Evolutionary conservation across 1,284 basidiomycete genomes (phyloP), one percentile per base, ranked within the genome.

Genomic region (Mycosarcoma maydis): DNA sequence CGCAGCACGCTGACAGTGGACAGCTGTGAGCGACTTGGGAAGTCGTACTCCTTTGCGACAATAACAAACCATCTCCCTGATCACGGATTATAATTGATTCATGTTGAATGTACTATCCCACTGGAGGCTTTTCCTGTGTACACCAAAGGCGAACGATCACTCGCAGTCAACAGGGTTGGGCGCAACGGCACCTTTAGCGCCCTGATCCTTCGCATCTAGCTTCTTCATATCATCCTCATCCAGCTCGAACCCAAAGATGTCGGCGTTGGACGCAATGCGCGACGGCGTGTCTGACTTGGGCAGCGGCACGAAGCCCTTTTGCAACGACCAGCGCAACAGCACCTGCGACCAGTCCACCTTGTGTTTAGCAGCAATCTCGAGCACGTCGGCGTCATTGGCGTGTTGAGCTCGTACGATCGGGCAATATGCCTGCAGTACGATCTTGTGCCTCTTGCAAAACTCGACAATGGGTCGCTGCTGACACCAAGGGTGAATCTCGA

Each of bases 271-370:
- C 1, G 43, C 64, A 32, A 73, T 73, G n/a, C 72, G 54, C 22
- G 39, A 56, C 5, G 55, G 52, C 17, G 68, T 73, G 33, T 72
- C 68, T 42, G 68, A 71, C 48, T 73, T 73, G 56, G 72, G 72
- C 20, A 73, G 58, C 32, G 67, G 67, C 26, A 65, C 61, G 27
- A 56, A 70, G 16, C 67, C 67, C 24, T 70, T 70, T 42, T 70
- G 67, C 38, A 70, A 41, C 16, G 47, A 52, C 67, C 67, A 70
- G 3, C 61, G 56, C 22, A 70, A 24, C 34, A 70, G 50, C 39
- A 70, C 67, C 49, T 70, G 56, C 10, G 60, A 55, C 67, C 67
- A 70, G 33, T 55, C 53, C 29, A 70, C 67, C 23, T 40, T 43
- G 46, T 65, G 61, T 57, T 70, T 70, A 9, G 47, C 39, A 4